Evolutionary conservation across 371 early-diverging fungal genomes (phyloP).

Genomic region (Blastocladiella emersonii): DNA sequence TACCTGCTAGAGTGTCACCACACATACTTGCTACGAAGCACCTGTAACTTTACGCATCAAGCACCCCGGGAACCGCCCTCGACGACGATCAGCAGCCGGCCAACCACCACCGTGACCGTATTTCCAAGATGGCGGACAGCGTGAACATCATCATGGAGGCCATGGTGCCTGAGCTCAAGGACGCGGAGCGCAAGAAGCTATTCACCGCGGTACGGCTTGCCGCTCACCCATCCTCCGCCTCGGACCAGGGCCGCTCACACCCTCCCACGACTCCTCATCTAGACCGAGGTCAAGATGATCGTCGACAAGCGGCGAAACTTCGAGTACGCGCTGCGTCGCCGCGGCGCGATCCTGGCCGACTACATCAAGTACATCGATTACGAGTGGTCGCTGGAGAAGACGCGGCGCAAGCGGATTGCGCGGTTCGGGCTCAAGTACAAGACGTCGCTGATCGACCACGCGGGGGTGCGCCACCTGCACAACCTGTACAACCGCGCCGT

Average conservation of each 20-base stretch:
- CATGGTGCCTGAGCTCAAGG: slow-evolving; percentile 86
- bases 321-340: slow-evolving; percentile 71
- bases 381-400: slow-evolving; percentile 75
- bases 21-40: too few species aligned
- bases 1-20: too few species aligned
- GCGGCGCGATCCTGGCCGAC: slow-evolving; percentile 56
- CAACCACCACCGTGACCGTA: too few species aligned
- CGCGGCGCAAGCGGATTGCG: slow-evolving; percentile 62
- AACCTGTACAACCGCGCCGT: slow-evolving; percentile 66
- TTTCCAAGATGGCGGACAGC: slow-evolving; percentile 57
- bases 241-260: too few species aligned
- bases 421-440: slow-evolving; percentile 26
- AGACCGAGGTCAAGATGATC: slow-evolving; percentile 71
- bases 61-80: too few species aligned
- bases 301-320: slow-evolving; percentile 75
- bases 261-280: background rate
- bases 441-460: slow-evolving; percentile 40
- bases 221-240: background rate
- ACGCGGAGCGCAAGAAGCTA: slow-evolving; percentile 58
- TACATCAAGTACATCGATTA: slow-evolving; percentile 83
- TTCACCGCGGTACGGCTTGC: slow-evolving; percentile 47
- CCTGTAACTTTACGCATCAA: too few species aligned
- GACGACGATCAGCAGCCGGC: too few species aligned
- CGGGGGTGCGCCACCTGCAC: slow-evolving; percentile 50
- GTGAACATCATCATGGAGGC: slow-evolving; percentile 81